Base-by-base conservation (phyloP, 805 yeast species). In the Komagataella pseudopastoris region DNA sequence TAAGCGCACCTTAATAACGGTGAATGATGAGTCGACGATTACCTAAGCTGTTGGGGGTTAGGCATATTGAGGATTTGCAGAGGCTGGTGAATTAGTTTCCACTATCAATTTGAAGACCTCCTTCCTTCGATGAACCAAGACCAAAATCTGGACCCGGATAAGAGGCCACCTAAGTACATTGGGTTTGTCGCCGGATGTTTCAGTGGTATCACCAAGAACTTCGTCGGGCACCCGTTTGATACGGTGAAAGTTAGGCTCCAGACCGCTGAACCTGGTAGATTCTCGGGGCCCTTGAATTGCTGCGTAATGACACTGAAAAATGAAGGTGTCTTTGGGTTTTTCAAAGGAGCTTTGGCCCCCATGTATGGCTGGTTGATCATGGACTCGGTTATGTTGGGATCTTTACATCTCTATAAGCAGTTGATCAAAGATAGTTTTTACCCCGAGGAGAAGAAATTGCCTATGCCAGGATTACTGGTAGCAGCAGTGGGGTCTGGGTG, bases 151-250 rank as follows among this genome's bases (percentile, higher is more conserved):
- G 39, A 30, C n/a, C 39, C 52, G 18, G 56, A 55, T 43, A 63
- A 60, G 0, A 64, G 66, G 5, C 78, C 81, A 1, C 78, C 83
- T 8, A 65, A 67, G 52, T 78, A 76, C 56, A 75, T 82, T 54
- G 96, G 96, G 18, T 89, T 88, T 61, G 76, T 88, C 20, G 96
- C 96, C 2, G 97, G 96, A 6, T 80, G 85, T 60, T 85, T 85
- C 61, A 83, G 91, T 0, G 97, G 96, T 20, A 78, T 87, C 22
- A 84, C 87, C 59, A 89, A 89, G 63, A 85, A 89, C 58, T 81
- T 84, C 0, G 96, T 89, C 7, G 96, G 96, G 2, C 96, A 88
- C 64, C 96, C 96, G 8, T 87, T 89, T 58, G 96, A 89, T 64
- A 86, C 96, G 1, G 81, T 89, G 56, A 88, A 88, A 61, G 96